A percentile compares a stretch with the other conserved stretches of the same genome.
phyloP scores from a whole-genome alignment of 2,329 filamentous ascomycete species.

The Alternaria longipes region DNA sequence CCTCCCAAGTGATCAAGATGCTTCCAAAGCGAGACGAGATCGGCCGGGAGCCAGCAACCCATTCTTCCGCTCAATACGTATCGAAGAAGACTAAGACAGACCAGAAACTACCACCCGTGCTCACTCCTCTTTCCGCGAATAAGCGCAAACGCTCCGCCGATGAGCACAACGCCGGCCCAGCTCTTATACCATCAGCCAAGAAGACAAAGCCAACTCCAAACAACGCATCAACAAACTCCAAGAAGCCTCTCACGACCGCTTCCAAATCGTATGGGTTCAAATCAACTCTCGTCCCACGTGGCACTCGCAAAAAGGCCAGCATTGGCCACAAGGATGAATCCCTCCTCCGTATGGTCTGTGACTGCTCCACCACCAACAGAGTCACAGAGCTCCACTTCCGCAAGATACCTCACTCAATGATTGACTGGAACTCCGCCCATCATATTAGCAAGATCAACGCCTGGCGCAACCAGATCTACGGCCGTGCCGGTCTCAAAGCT shows the following conservation, averaged over 20 bases:
- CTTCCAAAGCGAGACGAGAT: background rate
- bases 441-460: conserved; percentile 36
- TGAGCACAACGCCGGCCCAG: background rate
- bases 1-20: background rate
- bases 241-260: background rate
- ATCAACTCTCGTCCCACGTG: conserved; percentile 20
- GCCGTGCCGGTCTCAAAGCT: conserved; percentile 29
- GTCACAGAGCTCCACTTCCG: conserved; percentile 29
- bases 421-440: conserved; percentile 28
- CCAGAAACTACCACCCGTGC: background rate
- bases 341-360: conserved; percentile 28
- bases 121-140: background rate
- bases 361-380: conserved; percentile 10
- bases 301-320: conserved; percentile 19
- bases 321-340: conserved; percentile 14
- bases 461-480: conserved; percentile 37
- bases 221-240: background rate
- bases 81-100: background rate
- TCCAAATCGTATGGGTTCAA: background rate
- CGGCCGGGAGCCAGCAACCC: background rate
- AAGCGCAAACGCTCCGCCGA: background rate
- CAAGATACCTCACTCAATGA: conserved; percentile 22
- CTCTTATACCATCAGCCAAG: background rate
- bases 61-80: no score
- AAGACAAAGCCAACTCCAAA: background rate